Evolutionary conservation across 148 eudicot species (phyloP).

Genomic region (Rhododendron henanense): DNA sequence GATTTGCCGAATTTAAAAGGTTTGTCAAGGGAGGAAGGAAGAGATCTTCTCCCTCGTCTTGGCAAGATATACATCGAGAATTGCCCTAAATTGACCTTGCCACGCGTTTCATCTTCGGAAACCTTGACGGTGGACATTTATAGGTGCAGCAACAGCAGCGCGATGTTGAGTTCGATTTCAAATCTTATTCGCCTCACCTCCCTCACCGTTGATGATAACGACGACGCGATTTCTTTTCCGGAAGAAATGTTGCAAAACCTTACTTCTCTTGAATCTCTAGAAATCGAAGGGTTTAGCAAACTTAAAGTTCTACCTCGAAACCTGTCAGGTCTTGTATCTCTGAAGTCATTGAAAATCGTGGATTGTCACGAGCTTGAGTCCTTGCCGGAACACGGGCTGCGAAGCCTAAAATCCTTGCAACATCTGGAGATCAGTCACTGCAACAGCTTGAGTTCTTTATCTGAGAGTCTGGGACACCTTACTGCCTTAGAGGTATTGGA

Average conservation of each 20-base stretch:
- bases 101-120: background rate
- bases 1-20: constrained; percentile 2
- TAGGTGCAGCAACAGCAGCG: background rate
- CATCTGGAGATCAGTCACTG: background rate
- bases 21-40: background rate
- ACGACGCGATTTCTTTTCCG: background rate
- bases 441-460: background rate
- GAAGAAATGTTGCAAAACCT: constrained; percentile 6
- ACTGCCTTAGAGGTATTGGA: background rate
- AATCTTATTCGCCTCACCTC: background rate
- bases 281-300: too few relatives aligned
- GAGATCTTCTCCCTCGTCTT: background rate
- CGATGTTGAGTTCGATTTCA: background rate
- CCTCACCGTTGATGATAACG: fast-evolving
- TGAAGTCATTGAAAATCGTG: background rate
- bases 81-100: constrained; percentile 6
- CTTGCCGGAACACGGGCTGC: background rate
- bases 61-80: fast-evolving
- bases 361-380: background rate
- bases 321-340: background rate
- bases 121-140: fast-evolving
- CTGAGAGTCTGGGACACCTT: background rate
- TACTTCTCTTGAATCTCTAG: too few relatives aligned
- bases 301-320: background rate
- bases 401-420: background rate